Evolutionary conservation across 148 eudicot species (phyloP).

Genomic region (Fagopyrum tataricum): DNA sequence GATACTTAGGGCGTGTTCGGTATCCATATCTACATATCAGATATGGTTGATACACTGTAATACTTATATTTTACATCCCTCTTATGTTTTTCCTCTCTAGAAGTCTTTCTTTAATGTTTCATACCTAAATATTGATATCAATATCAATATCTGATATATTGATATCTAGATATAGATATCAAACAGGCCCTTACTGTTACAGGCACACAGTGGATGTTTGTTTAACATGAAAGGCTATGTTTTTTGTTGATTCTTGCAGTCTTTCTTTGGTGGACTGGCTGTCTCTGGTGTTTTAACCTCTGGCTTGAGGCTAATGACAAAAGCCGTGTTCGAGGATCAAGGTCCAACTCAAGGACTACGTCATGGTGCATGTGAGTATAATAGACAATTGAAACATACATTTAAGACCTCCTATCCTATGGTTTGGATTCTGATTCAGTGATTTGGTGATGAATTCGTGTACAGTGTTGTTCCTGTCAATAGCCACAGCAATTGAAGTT

Average conservation of each 20-base stretch:
- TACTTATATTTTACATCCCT: too few species aligned
- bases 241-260: conserved; percentile 17
- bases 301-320: conserved; percentile 37
- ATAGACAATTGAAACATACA: not conserved
- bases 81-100: too few species aligned
- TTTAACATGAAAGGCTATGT: not conserved
- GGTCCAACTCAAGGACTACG: conserved; percentile 39
- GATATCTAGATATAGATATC: too few species aligned
- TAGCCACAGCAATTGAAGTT: conserved; percentile 28
- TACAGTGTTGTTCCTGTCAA: conserved; percentile 35
- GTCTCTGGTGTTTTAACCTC: conserved; percentile 42
- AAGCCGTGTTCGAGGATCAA: conserved; percentile 34
- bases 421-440: not conserved
- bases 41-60: too few species aligned
- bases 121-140: too few species aligned
- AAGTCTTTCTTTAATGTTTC: too few species aligned
- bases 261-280: conserved; percentile 36
- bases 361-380: conserved; percentile 40
- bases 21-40: too few species aligned
- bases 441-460: not conserved
- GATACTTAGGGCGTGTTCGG: too few species aligned
- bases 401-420: not conserved
- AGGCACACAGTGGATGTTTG: not conserved
- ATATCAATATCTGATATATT: too few species aligned
- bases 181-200: too few species aligned